Percentiles rank a stretch among this genome's conserved stretches.
These are phyloP conservation scores for Geum urbanum DNA, from an alignment of 306 rosid genomes.

Conservation along the genomic window DNA sequence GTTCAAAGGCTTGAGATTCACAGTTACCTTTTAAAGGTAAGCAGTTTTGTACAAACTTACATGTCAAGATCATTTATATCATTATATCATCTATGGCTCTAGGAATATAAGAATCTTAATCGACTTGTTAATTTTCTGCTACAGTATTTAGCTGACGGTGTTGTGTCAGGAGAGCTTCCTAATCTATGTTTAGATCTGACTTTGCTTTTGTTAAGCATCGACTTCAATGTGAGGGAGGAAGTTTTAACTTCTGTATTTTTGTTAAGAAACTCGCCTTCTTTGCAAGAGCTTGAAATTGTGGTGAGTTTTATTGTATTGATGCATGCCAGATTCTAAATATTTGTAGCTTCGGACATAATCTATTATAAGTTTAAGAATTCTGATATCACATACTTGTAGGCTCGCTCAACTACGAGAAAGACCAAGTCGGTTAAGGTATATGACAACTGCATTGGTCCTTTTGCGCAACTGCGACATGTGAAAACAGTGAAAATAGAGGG, in stretches of 20 bases:
- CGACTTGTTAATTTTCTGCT: constrained; percentile 12
- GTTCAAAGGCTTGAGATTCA: constrained; percentile 50
- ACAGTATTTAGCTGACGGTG: constrained; percentile 51
- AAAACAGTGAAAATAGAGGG: constrained; percentile 49
- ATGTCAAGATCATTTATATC: neutral
- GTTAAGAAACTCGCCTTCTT: constrained; percentile 50
- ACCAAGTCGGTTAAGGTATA: constrained; percentile 22
- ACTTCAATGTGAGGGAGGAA: constrained; percentile 50
- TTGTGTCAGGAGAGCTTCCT: constrained; percentile 39
- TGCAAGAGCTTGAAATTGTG: constrained; percentile 54
- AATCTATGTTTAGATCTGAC: constrained; percentile 40
- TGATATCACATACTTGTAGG: constrained; percentile 30
- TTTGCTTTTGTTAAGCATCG: constrained; percentile 49
- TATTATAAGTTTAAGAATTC: neutral
- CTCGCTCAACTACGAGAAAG: constrained; percentile 16
- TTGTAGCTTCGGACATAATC: neutral
- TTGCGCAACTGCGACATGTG: constrained; percentile 31
- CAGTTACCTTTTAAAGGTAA: constrained; percentile 53
- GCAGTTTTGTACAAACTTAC: neutral
- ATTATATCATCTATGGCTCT: no score
- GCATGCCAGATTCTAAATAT: constrained; percentile 10
- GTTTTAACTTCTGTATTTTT: constrained; percentile 46
- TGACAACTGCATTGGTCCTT: constrained; percentile 19
- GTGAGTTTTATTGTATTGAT: constrained; percentile 31
- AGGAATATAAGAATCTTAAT: neutral